Evolutionary conservation across 108 stramenopile species (phyloP).

Genomic region (Nitzschia inconspicua): DNA sequence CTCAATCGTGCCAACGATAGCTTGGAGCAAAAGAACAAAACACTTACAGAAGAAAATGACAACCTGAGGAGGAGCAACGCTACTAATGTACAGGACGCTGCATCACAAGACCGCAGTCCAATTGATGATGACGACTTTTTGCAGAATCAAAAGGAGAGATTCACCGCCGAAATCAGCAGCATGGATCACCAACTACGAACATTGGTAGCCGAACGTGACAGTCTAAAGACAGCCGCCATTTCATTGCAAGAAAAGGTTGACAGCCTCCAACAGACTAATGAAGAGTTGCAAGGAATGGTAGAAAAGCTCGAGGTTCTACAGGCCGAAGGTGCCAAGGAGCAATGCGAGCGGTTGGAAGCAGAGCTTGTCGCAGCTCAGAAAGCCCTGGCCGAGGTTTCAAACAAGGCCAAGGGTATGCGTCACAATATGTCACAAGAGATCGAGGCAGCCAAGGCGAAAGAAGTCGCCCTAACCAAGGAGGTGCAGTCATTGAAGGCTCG

Average conservation of each 20-base stretch:
- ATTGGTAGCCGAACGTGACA: not conserved
- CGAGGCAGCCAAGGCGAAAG: not conserved
- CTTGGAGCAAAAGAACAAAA: not conserved
- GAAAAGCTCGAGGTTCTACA: not conserved
- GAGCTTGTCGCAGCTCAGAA: not conserved
- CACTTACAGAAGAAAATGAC: not conserved
- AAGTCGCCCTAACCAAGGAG: not conserved
- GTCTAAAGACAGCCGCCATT: not conserved
- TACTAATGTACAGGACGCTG: no score
- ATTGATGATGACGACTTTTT: not conserved
- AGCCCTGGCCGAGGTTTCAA: not conserved
- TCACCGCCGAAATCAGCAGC: no score
- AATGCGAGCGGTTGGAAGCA: not conserved
- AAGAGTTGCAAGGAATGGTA: not conserved
- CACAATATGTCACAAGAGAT: not conserved
- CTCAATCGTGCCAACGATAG: not conserved
- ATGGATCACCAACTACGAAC: not conserved
- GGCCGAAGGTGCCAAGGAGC: not conserved
- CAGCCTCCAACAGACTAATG: not conserved
- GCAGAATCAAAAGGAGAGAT: not conserved
- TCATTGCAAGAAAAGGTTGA: not conserved
- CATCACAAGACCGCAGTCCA: not conserved
- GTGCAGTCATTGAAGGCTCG: not conserved
- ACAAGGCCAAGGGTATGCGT: slow-evolving; percentile 6
- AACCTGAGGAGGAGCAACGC: not conserved